Conservation (phyloP, 352 stramenopile genomes). For the Phytophthora constricta region DNA sequence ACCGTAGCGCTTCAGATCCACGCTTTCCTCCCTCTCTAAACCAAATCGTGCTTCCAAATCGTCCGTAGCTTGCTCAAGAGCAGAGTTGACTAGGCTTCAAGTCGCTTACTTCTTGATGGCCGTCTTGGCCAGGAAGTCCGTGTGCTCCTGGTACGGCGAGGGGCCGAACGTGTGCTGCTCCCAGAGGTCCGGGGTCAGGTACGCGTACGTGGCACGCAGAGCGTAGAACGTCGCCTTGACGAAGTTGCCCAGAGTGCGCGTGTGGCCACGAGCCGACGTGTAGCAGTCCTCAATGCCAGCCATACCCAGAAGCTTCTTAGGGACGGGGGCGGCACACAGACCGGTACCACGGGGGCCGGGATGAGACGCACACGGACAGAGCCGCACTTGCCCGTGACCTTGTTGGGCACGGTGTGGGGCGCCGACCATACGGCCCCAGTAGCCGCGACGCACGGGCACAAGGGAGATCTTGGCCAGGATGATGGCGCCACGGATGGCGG, state of each 20-base stretch:
- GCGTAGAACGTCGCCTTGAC: slow-evolving; percentile 99
- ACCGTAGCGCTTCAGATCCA: slow-evolving; percentile 88
- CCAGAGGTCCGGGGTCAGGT: slow-evolving; percentile 99
- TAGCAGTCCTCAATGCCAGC: slow-evolving; percentile 99
- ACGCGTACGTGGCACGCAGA: slow-evolving; percentile 97
- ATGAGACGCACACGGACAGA: slow-evolving; percentile 99
- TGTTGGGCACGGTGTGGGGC: slow-evolving; percentile 98
- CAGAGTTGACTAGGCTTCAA: slow-evolving; percentile 29
- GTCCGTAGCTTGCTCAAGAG: slow-evolving; percentile 35
- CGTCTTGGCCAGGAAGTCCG: slow-evolving; percentile 99
- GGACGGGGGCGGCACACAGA: slow-evolving; percentile 97
- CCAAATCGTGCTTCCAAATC: slow-evolving; percentile 33
- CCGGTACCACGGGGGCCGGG: slow-evolving; percentile 98
- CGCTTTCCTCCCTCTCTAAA: slow-evolving; percentile 70
- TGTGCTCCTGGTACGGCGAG: slow-evolving; percentile 99
- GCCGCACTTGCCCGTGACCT: slow-evolving; percentile 99
- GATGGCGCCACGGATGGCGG: slow-evolving; percentile 99
- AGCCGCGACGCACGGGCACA: slow-evolving; percentile 98
- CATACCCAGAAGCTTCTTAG: slow-evolving; percentile 99
- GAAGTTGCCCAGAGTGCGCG: slow-evolving; percentile 99
- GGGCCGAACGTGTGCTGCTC: slow-evolving; percentile 93
- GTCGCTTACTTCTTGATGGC: slow-evolving; percentile 88
- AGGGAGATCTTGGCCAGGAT: slow-evolving; percentile 99
- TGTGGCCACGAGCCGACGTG: slow-evolving; percentile 96
- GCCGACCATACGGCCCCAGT: slow-evolving; percentile 97